Base-by-base conservation (phyloP, 2,329 filamentous ascomycete species). In the Apiospora marii region DNA sequence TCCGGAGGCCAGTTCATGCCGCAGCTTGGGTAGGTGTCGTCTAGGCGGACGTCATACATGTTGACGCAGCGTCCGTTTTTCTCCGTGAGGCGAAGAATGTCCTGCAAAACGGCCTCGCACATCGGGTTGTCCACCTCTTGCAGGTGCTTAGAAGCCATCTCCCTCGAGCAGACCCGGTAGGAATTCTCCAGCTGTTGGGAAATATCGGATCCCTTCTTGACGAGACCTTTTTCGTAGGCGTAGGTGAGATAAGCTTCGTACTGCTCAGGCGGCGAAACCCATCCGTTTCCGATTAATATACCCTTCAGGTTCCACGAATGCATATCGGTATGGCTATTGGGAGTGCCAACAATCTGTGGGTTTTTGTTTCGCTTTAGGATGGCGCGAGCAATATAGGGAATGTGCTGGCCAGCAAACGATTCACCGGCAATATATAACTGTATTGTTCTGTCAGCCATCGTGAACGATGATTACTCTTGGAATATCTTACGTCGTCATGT, bases 1-100 rank as follows among this genome's bases (percentile, higher is more conserved):
- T 99, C 96, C 75, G 95, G 93, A 44, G 96, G 96, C 97, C 97
- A 99, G 84, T 95, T 96, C 95, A 98, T 98, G 76, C 96, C 96
- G 82, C 96, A 99, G 74, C 92, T 92, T 5, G 94, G 93, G 82
- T 90, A 94, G 8, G 85, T 85, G 82, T 99, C 96, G 75, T 87
- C 91, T 67, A 98, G 88, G 67, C 96, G 94, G 70, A 98, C 89
- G 81, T 99, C 96, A 82, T 99, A 99, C 94, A 98, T 98, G 84
- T 99, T 99, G 81, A 92, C 82, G 82, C 97, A 99, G 72, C 88
- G 82, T 27, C 86, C 85, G 19, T 85, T 85, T 14, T 80, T 85
- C 70, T 89, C 84, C 2, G 94, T 95, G 68, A 91, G 81, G 43
- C 87, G 84, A 4, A 98, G 88, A 69, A 98, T 90, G 13, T 91